Evolutionary conservation across 495 filamentous ascomycete species (phyloP).

Genomic region (Hypoxylon subgilvum): DNA sequence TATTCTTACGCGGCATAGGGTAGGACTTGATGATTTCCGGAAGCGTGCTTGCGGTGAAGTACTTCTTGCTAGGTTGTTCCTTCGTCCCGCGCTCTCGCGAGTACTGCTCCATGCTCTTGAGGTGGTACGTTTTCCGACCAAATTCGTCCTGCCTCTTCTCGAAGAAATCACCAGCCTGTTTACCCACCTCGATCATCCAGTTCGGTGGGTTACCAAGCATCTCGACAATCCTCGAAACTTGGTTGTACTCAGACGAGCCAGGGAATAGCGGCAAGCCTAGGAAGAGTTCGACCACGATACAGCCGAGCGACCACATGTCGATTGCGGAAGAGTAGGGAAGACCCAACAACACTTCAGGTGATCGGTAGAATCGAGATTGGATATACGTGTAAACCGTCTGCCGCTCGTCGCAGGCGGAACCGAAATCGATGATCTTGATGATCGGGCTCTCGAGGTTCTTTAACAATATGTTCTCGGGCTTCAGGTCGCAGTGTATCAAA

Average conservation of each 20-base stretch:
- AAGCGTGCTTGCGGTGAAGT: conserved; percentile 90
- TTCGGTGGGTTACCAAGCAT: conserved; percentile 96
- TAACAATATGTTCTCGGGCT: conserved; percentile 96
- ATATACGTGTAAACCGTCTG: conserved; percentile 99
- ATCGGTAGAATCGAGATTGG: conserved; percentile 97
- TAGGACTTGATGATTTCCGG: conserved; percentile 98
- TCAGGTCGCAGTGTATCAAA: conserved; percentile 97
- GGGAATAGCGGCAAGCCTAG: conserved; percentile 94
- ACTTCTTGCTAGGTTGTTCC: conserved; percentile 99
- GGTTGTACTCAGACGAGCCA: conserved; percentile 98
- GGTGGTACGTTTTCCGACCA: conserved; percentile 83
- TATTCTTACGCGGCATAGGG: conserved; percentile 97
- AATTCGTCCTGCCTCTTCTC: conserved; percentile 92
- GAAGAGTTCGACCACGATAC: conserved; percentile 98
- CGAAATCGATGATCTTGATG: conserved; percentile 99
- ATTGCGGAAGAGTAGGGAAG: conserved; percentile 98
- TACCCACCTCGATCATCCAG: conserved; percentile 99
- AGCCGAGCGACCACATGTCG: conserved; percentile 99
- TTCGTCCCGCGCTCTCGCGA: conserved; percentile 93
- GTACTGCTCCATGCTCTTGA: conserved; percentile 98
- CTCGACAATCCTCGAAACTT: conserved; percentile 95
- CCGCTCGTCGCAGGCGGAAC: conserved; percentile 96
- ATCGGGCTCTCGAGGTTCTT: conserved; percentile 99
- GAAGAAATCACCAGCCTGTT: conserved; percentile 96
- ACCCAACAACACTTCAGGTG: conserved; percentile 92